Conservation (phyloP, 1,284 basidiomycete genomes). For the Agaricales sp. region DNA sequence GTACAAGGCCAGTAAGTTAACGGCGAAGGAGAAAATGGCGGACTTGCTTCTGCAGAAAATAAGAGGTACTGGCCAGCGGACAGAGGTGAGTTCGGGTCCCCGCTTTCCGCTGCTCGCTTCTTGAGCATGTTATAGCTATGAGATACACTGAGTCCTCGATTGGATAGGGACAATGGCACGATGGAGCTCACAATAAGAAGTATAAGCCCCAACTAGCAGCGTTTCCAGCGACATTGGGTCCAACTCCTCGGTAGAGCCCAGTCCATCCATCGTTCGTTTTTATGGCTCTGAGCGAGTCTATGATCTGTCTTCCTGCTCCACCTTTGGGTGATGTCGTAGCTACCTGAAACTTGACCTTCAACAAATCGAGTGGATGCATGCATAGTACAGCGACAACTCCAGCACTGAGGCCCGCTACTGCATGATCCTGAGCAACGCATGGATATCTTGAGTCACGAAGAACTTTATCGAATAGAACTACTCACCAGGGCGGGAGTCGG, state of each 20-base stretch:
- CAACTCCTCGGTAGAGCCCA: slow-evolving; percentile 87
- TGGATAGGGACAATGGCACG: neutral
- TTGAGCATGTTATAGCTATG: slow-evolving; percentile 92
- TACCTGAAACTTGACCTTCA: slow-evolving; percentile 96
- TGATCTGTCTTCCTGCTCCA: slow-evolving; percentile 72
- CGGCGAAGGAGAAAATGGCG: slow-evolving; percentile 26
- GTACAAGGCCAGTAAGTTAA: slow-evolving; percentile 10
- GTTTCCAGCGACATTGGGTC: slow-evolving; percentile 90
- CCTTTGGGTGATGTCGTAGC: slow-evolving; percentile 55
- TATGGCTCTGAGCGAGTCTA: slow-evolving; percentile 65
- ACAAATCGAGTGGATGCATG: slow-evolving; percentile 96
- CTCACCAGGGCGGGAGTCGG: slow-evolving; percentile 56
- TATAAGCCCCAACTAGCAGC: slow-evolving; percentile 98
- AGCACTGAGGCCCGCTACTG: slow-evolving; percentile 86
- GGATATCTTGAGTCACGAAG: neutral
- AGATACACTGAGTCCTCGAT: slow-evolving; percentile 6
- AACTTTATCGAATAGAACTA: slow-evolving; percentile 9
- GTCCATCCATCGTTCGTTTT: slow-evolving; percentile 69
- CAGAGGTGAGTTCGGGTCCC: slow-evolving; percentile 45
- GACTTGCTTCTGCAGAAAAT: slow-evolving; percentile 92
- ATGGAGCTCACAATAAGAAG: slow-evolving; percentile 83
- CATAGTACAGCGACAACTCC: slow-evolving; percentile 89
- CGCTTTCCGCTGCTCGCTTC: slow-evolving; percentile 49
- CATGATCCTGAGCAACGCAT: slow-evolving; percentile 65
- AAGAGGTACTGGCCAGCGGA: slow-evolving; percentile 78